Evolutionary conservation across 169 alveolate species (phyloP).

Genomic region (Plasmodium falciparum): DNA sequence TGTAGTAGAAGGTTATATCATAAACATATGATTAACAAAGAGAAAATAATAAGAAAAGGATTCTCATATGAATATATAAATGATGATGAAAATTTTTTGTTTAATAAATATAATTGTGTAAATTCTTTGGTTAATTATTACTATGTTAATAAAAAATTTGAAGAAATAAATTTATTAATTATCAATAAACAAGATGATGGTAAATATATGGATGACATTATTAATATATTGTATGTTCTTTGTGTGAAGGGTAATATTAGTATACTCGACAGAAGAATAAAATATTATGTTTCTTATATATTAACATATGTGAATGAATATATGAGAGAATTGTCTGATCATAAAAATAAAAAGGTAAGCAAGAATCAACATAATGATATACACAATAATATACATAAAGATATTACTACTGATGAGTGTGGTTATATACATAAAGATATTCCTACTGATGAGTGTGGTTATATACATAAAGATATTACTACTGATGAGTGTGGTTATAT

Average conservation of each 20-base stretch:
- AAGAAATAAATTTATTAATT: slow-evolving; percentile 22
- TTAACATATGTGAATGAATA: slow-evolving; percentile 21
- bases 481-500: too few relatives aligned
- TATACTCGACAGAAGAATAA: slow-evolving; percentile 37
- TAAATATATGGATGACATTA: slow-evolving; percentile 19
- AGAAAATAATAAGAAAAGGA: slow-evolving; percentile 5
- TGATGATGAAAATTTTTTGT: slow-evolving; percentile 28
- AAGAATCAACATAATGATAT: background rate
- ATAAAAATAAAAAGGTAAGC: background rate
- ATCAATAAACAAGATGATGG: background rate
- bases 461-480: background rate
- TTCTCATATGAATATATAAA: slow-evolving; percentile 25
- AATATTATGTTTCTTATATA: slow-evolving; percentile 28
- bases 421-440: background rate
- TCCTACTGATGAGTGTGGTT: background rate
- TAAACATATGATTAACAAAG: too few relatives aligned
- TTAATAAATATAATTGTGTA: slow-evolving; percentile 22
- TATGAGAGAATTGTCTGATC: background rate
- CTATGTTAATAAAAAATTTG: slow-evolving; percentile 48
- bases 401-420: too few relatives aligned
- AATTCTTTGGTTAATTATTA: slow-evolving; percentile 40
- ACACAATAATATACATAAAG: background rate
- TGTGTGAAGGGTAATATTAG: slow-evolving; percentile 72
- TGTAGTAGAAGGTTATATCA: too few relatives aligned
- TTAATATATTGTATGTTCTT: slow-evolving; percentile 31